phyloP scores from a whole-genome alignment of 2,329 filamentous ascomycete genomes.

The Claviceps maximensis region DNA sequence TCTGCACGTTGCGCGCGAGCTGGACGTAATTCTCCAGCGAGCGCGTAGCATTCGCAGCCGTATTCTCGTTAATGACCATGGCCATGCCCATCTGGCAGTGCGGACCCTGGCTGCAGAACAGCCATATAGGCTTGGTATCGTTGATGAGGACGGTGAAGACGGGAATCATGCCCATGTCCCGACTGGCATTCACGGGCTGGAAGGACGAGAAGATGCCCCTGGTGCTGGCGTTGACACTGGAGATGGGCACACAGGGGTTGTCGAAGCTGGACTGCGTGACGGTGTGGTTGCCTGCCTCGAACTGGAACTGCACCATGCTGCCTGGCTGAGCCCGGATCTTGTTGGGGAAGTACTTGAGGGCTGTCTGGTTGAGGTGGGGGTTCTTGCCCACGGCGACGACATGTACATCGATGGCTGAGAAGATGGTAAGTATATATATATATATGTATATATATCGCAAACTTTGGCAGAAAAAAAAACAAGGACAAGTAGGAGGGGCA shows the following conservation, averaged over 20 bases:
- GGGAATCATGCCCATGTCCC: conserved; percentile 37
- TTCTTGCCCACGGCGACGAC: conserved; percentile 50
- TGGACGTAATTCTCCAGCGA: conserved; percentile 37
- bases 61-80: conserved; percentile 62
- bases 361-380: conserved; percentile 33
- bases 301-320: conserved; percentile 54
- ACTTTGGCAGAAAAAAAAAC: neutral
- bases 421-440: neutral
- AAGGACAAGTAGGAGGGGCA: neutral
- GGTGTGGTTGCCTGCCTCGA: conserved; percentile 59
- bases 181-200: conserved; percentile 45
- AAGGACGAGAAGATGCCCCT: conserved; percentile 55
- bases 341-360: conserved; percentile 50
- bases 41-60: conserved; percentile 36
- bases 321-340: conserved; percentile 50
- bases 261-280: conserved; percentile 67
- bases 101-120: conserved; percentile 61
- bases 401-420: conserved; percentile 34
- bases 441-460: too few relatives aligned
- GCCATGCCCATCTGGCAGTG: conserved; percentile 68
- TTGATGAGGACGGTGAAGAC: conserved; percentile 61
- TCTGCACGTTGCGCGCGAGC: conserved; percentile 18
- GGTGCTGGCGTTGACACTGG: conserved; percentile 34
- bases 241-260: conserved; percentile 52
- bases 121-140: conserved; percentile 59